Evolutionary conservation across 805 yeast genomes (phyloP), one percentile per base, ranked within the genome.

Genomic region (Starmerella geochares): DNA sequence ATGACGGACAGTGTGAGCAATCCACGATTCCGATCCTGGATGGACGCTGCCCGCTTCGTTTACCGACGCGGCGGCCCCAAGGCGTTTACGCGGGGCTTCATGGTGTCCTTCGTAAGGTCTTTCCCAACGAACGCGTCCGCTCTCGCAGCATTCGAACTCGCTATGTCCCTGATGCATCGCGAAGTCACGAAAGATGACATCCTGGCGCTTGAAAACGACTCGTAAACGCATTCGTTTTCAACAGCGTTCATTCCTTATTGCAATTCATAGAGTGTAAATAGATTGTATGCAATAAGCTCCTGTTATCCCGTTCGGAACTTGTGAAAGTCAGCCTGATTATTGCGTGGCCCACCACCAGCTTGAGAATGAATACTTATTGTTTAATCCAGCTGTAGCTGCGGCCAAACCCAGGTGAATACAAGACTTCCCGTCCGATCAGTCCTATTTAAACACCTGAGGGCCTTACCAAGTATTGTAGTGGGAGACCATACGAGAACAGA

Each of bases 111-210:
- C 27, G 48, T 68, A 55, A 73, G 95, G 56, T 83, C 94, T 19
- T 86, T 86, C 74, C 96, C 96, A 1, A 94, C 95, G 1, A 86
- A 86, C 64, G 96, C 95, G 1, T 88, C 95, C 14, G 96, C 96
- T 0, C 69, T 86, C 52, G 94, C 90, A 4, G 86, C 92, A 1
- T 86, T 86, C 62, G 95, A 86, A 65, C 80, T 83, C 17, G 86
- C 79, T n/a, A 75, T 86, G 79, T 74, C 44, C 31, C 23, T 52
- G 17, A 21, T 52, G 46, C 55, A 50, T 24, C 6, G 35, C 4
- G 17, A 46, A 32, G 24, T 11, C 20, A 29, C 33, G 9, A 44
- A 45, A 2, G 53, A 31, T 13, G 45, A 40, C 32, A 9, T 20
- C 6, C 20, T 52, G 16, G 23, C 39, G 10, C 45, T 52, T 13